These are phyloP conservation scores for Peronosclerospora sorghi DNA, from an alignment of 352 stramenopile species.

Conservation along the genomic window DNA sequence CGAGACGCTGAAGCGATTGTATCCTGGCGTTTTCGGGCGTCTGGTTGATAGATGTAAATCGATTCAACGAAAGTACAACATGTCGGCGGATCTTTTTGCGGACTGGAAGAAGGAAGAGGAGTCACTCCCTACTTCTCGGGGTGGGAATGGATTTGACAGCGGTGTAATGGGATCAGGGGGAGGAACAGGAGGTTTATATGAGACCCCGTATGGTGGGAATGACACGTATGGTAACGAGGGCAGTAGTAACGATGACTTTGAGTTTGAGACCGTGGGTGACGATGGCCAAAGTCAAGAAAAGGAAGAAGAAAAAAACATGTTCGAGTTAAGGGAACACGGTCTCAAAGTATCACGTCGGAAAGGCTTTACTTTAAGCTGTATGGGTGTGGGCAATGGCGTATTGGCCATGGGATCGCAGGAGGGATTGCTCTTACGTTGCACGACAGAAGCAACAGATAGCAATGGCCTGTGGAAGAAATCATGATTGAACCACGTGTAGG, in stretches of 20 bases:
- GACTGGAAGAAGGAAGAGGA: slow-evolving; percentile 83
- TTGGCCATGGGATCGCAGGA: slow-evolving; percentile 78
- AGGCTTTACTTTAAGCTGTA: slow-evolving; percentile 73
- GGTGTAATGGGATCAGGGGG: neutral
- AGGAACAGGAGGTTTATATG: slow-evolving; percentile 14
- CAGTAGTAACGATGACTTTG: slow-evolving; percentile 59
- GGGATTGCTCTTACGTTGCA: slow-evolving; percentile 69
- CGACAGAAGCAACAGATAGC: slow-evolving; percentile 68
- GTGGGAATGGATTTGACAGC: slow-evolving; percentile 4
- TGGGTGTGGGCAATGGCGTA: slow-evolving; percentile 70
- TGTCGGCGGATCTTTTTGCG: slow-evolving; percentile 84
- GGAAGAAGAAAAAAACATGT: slow-evolving; percentile 71
- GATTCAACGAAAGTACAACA: slow-evolving; percentile 8
- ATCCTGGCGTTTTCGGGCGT: too few species aligned
- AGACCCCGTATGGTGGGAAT: slow-evolving; percentile 27
- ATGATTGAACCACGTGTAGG: slow-evolving; percentile 82
- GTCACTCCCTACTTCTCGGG: slow-evolving; percentile 14
- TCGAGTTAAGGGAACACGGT: slow-evolving; percentile 78
- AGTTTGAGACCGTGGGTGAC: slow-evolving; percentile 58
- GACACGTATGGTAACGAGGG: slow-evolving; percentile 14
- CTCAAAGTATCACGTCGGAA: slow-evolving; percentile 79
- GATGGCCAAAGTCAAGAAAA: slow-evolving; percentile 25
- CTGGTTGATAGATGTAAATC: too few species aligned
- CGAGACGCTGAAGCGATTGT: too few species aligned
- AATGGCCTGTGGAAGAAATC: slow-evolving; percentile 71